Evolutionary conservation across 768 basidiomycete genomes (phyloP), one percentile per base, ranked within the genome.

Genomic region (Russula griseocarnosa): DNA sequence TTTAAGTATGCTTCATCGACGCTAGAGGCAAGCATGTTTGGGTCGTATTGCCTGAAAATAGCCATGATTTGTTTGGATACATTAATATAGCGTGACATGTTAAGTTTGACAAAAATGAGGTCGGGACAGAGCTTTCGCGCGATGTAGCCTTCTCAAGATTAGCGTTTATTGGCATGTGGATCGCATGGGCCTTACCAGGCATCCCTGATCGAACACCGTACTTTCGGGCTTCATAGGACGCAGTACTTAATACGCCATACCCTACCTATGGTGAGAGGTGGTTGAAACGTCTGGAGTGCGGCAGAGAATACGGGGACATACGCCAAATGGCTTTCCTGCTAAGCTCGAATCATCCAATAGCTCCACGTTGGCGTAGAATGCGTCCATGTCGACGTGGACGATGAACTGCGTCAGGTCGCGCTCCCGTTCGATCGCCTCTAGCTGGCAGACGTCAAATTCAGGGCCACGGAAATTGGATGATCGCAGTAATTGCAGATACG

Each of bases 321-420:
- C 90, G 30, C 81, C 89, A 71, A 92, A 92, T 0, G 90, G 81
- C 69, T 90, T 92, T 22, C 84, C 87, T 36, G 78, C 76, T 42
- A 89, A 83, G 68, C 76, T 76, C 18, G 85, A 86, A 67, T 88
- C 75, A 67, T 86, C 77, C 24, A 89, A 79, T 1, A 87, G 74
- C 72, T 94, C 92, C 1, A 92, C 90, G 55, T 81, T 90, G 13
- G 90, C 90, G 67, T 82, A 94, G 76, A 96, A 97, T 4, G 93
- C 92, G 73, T 98, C 96, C 85, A 95, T 94, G 71, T 99, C 97
- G 34, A 97, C 86, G 71, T 98, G 94, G 6, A 98, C 90, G 64
- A 99, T 91, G 22, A 76, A 82, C 73, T 95, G 91, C 3, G 82
- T 82, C 32, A 98, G 76, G 72, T 98, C 94, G 52, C 94, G 78